A percentile compares a stretch with the other conserved stretches of the same genome.
These are phyloP conservation scores for Musa balbisiana DNA, from an alignment of 202 grass and related monocot species.

Conservation along the genomic window DNA sequence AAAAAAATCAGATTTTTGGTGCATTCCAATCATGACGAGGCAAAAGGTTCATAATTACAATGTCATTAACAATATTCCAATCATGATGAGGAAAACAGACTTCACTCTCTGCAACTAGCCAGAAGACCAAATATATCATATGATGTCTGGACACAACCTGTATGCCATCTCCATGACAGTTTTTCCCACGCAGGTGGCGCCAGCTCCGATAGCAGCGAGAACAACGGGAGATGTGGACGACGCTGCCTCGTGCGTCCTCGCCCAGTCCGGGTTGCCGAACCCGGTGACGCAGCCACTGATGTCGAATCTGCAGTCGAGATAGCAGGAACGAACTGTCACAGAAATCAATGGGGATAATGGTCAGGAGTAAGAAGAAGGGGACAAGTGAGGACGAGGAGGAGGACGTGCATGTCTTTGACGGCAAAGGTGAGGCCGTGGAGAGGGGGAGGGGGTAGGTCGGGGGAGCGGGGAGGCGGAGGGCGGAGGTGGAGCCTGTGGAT, in stretches of 20 bases:
- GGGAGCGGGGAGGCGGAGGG: not conserved
- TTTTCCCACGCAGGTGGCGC: conserved; percentile 62
- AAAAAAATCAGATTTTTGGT: not conserved
- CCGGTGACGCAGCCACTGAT: conserved; percentile 51
- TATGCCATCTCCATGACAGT: conserved; percentile 95
- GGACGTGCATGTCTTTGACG: conserved; percentile 67
- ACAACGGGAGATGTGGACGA: conserved; percentile 58
- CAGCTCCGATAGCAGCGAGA: conserved; percentile 48
- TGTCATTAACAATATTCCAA: not conserved
- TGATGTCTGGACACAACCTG: conserved; percentile 25
- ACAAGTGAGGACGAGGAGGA: not conserved
- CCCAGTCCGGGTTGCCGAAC: conserved; percentile 81
- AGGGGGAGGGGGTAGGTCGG: conserved; percentile 9
- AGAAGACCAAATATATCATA: not conserved
- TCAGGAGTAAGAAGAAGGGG: not conserved
- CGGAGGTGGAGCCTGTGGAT: not conserved
- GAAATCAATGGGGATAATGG: too few species aligned
- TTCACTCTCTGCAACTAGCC: not conserved
- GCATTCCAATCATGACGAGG: not conserved
- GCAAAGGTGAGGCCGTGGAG: conserved; percentile 73
- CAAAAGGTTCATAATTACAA: not conserved
- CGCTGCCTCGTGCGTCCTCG: conserved; percentile 54
- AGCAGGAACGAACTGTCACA: not conserved
- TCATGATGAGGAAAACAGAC: too few species aligned
- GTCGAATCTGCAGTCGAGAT: conserved; percentile 54